Evolutionary conservation across 768 basidiomycete species (phyloP), one percentile per base, ranked within the genome.

Genomic region (Pseudohyphozyma bogoriensis): DNA sequence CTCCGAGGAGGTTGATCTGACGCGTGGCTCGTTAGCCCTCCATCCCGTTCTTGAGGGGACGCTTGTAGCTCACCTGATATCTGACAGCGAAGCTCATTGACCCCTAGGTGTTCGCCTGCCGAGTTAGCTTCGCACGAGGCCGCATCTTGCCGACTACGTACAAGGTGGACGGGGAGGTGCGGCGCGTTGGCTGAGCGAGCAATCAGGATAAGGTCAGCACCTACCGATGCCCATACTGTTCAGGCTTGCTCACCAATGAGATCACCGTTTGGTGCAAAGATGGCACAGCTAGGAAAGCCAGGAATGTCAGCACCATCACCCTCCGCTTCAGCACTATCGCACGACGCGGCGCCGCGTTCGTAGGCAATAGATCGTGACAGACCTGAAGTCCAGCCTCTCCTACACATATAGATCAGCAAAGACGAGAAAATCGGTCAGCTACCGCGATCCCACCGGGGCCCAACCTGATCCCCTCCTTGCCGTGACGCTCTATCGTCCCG

Each of bases 231-330:
- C 92, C n/a, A n/a, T n/a, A n/a, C n/a, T n/a, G n/a, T n/a, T n/a
- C n/a, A n/a, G n/a, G n/a, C n/a, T n/a, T n/a, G n/a, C n/a, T n/a
- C n/a, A n/a, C n/a, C n/a, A 39, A 95, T 89, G 20, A 96, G 78
- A 68, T 92, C 92, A 0, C 92, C 92, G 66, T 89, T 86, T 22
- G 90, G 89, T 0, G 88, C 85, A 68, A 97, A 96, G 44, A 97
- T 77, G 6, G 92, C 92, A 73, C 92, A 95, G 37, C 11, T 10
- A 37, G n/a, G n/a, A n/a, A n/a, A n/a, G n/a, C n/a, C n/a, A n/a
- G n/a, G n/a, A n/a, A n/a, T n/a, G n/a, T n/a, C n/a, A n/a, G n/a
- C n/a, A n/a, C n/a, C n/a, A n/a, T n/a, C n/a, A n/a, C n/a, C n/a
- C n/a, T n/a, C n/a, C n/a, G n/a, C n/a, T n/a, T n/a, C n/a, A n/a